phyloP scores from a whole-genome alignment of 768 basidiomycete genomes.

The Harrya chromipes region DNA sequence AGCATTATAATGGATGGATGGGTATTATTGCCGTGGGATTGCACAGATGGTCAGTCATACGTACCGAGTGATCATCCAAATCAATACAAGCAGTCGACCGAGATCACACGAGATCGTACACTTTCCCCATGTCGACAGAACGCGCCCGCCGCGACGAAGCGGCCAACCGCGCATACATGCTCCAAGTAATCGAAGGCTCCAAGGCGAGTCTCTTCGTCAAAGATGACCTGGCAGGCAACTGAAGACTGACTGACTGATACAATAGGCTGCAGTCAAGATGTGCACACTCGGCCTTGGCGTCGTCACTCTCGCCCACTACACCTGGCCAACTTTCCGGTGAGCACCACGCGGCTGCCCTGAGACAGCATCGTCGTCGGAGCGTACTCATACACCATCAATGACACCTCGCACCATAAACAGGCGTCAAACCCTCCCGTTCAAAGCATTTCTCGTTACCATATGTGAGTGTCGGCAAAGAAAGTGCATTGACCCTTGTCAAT shows the following conservation, averaged over 20 bases:
- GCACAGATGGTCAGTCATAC: not conserved
- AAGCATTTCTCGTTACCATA: constrained; percentile 71
- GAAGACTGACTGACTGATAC: not conserved
- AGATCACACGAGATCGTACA: not conserved
- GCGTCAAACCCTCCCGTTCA: constrained; percentile 77
- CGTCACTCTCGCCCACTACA: constrained; percentile 59
- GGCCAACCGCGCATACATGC: constrained; percentile 52
- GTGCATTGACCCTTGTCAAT: too few species aligned
- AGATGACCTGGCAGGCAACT: not conserved
- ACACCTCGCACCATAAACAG: constrained; percentile 33
- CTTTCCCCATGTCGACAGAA: constrained; percentile 24
- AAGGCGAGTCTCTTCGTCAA: constrained; percentile 39
- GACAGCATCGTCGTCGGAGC: not conserved
- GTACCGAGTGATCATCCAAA: not conserved
- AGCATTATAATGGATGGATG: too few species aligned
- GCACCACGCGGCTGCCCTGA: constrained; percentile 11
- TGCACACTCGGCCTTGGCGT: constrained; percentile 58
- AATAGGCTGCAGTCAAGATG: constrained; percentile 52
- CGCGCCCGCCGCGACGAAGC: constrained; percentile 49
- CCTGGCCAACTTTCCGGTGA: constrained; percentile 74
- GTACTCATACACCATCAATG: not conserved
- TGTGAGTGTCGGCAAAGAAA: constrained; percentile 42
- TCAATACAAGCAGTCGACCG: not conserved
- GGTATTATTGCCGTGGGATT: not conserved
- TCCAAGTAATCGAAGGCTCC: constrained; percentile 59